Evolutionary conservation across 768 basidiomycete species (phyloP).

Genomic region (Lactarius deliciosus): DNA sequence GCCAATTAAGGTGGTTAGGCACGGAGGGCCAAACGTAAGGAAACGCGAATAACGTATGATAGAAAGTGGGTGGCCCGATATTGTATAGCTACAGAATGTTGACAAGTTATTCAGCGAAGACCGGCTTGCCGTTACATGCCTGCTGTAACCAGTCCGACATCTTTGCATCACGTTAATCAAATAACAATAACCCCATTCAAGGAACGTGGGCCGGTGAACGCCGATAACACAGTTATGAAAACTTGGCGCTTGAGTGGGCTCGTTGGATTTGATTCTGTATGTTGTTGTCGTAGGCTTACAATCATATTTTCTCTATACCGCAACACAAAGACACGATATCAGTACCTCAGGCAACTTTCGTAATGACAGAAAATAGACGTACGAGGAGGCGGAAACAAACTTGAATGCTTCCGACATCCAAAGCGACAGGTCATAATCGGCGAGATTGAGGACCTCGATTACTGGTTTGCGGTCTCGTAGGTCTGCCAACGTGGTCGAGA

Average conservation of each 20-base stretch:
- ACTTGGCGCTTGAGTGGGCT: neutral
- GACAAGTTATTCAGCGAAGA: neutral
- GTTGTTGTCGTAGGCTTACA: neutral
- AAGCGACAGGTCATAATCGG: neutral
- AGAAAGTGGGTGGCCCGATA: neutral
- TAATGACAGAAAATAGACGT: neutral
- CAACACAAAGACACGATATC: neutral
- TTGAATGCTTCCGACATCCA: neutral
- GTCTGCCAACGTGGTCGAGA: neutral
- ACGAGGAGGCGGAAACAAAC: neutral
- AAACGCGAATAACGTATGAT: neutral
- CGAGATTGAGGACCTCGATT: neutral
- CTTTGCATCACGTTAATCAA: neutral
- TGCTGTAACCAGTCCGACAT: neutral
- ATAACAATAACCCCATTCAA: neutral
- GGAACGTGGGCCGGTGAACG: neutral
- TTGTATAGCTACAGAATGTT: neutral
- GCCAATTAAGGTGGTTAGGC: neutral
- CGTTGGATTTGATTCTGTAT: neutral
- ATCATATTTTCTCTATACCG: neutral
- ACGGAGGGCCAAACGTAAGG: neutral
- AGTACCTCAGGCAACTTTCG: neutral
- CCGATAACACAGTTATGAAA: neutral
- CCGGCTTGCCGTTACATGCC: neutral
- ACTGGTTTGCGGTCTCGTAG: neutral